Base-by-base conservation (phyloP, 2,329 filamentous ascomycete species). In the Botrytis medusae region DNA sequence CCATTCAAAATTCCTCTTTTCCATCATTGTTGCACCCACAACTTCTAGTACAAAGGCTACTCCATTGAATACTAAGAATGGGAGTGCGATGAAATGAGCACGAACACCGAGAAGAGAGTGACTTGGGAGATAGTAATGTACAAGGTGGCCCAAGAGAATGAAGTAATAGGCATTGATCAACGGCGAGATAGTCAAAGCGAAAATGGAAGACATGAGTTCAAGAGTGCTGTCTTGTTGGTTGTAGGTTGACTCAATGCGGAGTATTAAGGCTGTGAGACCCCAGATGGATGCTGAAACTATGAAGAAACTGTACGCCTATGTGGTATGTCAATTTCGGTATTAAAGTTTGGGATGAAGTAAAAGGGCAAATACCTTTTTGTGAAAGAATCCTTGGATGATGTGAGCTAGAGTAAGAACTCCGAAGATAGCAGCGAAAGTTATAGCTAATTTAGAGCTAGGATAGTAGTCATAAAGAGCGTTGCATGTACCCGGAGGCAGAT, bases 221-320 rank as follows among this genome's bases (percentile, higher is more conserved):
- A 81, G 80, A 0, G 74, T 73, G 0, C 74, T 72, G 14, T 75
- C 80, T 71, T 84, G 80, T 70, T 84, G 84, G 46, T 69, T 20
- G 20, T 37, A 86, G 74, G 37, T 81, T 80, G 2, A 84, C 81
- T 84, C 74, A 0, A 82, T 76, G 42, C 85, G 84, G 32, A 84
- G 75, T 14, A 83, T 74, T 74, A 81, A 86, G 12, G 81, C 80
- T 1, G 78, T 76, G 37, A 82, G 77, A 76, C 87, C 84, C 84
- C 84, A 86, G 0, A 77, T 40, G 4, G 78, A 76, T 20, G 82
- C 85, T 79, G 85, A 83, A 61, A 85, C 80, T n/a, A 71, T n/a
- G 57, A 40, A 25, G 59, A 64, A 64, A 44, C 32, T 64, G 10
- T 64, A 64, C 32, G 12, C 25, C 69, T 71, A 18, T 7, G 14